These are phyloP conservation scores for Calendula officinalis DNA, from an alignment of 129 eudicot genomes.

Conservation along the genomic window DNA sequence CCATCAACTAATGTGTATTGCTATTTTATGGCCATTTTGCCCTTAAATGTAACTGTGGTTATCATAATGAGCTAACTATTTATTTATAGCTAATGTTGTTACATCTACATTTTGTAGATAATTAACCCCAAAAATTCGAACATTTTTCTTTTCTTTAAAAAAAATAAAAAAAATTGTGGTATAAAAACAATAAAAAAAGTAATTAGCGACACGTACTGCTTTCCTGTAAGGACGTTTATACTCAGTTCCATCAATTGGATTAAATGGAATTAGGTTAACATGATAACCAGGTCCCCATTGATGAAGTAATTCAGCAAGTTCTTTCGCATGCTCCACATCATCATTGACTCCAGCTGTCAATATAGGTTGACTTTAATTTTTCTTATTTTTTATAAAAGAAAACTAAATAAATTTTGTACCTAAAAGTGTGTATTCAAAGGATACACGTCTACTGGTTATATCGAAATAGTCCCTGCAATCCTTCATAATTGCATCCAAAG, in stretches of 20 bases:
- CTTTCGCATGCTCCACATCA: slow-evolving; percentile 78
- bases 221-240: slow-evolving; percentile 76
- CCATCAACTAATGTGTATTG: no score
- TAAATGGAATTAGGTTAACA: slow-evolving; percentile 91
- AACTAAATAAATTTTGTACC: slow-evolving; percentile 45
- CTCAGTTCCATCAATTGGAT: slow-evolving; percentile 90
- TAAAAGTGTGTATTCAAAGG: slow-evolving; percentile 93
- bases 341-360: slow-evolving; percentile 95
- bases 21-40: no score
- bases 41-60: no score
- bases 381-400: slow-evolving; percentile 13
- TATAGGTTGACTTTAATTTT: slow-evolving; percentile 4
- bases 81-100: no score
- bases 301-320: slow-evolving; percentile 85
- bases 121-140: background rate
- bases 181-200: background rate
- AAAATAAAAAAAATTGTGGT: background rate
- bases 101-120: background rate
- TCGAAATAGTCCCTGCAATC: slow-evolving; percentile 91
- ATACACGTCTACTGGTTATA: slow-evolving; percentile 90
- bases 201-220: slow-evolving; percentile 48
- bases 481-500: slow-evolving; percentile 89
- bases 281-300: slow-evolving; percentile 97
- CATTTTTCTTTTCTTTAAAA: background rate
- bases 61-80: no score